These are phyloP conservation scores for Rheum nobile DNA, from an alignment of 148 eudicot species.

Conservation along the genomic window DNA sequence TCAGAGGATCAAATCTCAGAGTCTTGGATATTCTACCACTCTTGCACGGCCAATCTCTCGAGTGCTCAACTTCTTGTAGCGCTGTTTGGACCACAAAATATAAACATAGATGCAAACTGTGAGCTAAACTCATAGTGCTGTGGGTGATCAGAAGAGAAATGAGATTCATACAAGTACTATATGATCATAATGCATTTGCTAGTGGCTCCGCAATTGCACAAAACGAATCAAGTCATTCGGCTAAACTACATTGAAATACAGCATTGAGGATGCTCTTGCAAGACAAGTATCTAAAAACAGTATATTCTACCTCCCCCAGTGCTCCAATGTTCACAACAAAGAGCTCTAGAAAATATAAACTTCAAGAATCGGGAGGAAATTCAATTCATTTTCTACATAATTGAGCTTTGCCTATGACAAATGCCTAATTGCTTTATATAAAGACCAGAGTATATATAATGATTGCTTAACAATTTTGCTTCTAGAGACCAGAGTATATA, in stretches of 20 bases:
- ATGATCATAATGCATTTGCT: not conserved
- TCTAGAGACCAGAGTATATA: not conserved
- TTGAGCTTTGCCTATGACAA: too few species aligned
- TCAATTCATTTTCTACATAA: not conserved
- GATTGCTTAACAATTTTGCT: not conserved
- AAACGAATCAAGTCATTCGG: not conserved
- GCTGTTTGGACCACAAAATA: slow-evolving; percentile 28
- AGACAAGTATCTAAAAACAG: too few species aligned
- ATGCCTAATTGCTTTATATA: too few species aligned
- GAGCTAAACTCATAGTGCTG: not conserved
- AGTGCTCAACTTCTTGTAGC: slow-evolving; percentile 58
- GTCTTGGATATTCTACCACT: slow-evolving; percentile 57
- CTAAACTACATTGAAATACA: not conserved
- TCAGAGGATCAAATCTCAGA: slow-evolving; percentile 78
- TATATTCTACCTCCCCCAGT: too few species aligned
- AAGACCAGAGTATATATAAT: not conserved
- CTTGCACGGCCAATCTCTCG: slow-evolving; percentile 76
- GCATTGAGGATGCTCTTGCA: not conserved
- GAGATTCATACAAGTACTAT: not conserved
- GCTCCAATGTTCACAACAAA: too few species aligned
- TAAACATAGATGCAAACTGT: not conserved
- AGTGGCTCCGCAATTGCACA: not conserved
- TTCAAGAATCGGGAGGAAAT: not conserved
- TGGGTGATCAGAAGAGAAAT: not conserved
- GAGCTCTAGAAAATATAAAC: not conserved